Conservation (phyloP, 2,329 filamentous ascomycete genomes). For the Cladosporium sp. region DNA sequence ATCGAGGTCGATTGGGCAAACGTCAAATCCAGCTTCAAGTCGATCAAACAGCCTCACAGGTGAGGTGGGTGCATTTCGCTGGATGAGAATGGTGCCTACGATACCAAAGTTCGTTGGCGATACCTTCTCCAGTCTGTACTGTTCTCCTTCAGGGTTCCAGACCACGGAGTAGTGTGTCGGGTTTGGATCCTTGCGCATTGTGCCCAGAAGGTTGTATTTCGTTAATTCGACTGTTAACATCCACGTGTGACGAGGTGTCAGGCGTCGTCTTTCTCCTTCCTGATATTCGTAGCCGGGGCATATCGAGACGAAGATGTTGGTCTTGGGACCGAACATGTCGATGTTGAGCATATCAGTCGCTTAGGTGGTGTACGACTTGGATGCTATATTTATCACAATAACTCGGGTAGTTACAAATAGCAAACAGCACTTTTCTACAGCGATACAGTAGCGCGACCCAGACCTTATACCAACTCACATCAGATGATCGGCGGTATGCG, state of each 20-base stretch:
- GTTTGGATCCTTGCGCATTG: constrained; percentile 20
- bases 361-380: neutral
- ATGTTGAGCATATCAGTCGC: neutral
- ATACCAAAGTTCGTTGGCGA: constrained; percentile 23
- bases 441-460: constrained; percentile 45
- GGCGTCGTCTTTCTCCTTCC: constrained; percentile 11
- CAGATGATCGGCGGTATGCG: constrained; percentile 6
- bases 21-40: constrained; percentile 21
- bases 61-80: constrained; percentile 19
- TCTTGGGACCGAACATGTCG: constrained; percentile 14
- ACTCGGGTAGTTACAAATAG: neutral
- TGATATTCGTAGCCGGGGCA: constrained; percentile 21
- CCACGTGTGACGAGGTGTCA: constrained; percentile 25
- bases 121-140: constrained; percentile 17
- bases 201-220: constrained; percentile 19
- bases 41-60: constrained; percentile 15
- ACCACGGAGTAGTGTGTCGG: constrained; percentile 23
- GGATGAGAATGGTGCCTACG: constrained; percentile 26
- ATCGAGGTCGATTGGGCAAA: neutral
- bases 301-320: constrained; percentile 28
- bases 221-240: constrained; percentile 28
- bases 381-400: neutral
- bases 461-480: constrained; percentile 22
- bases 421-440: neutral
- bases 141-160: constrained; percentile 11